Evolutionary conservation across 225 moss, liverwort and hornwort species (phyloP).

Genomic region (Anthoceros angustus): DNA sequence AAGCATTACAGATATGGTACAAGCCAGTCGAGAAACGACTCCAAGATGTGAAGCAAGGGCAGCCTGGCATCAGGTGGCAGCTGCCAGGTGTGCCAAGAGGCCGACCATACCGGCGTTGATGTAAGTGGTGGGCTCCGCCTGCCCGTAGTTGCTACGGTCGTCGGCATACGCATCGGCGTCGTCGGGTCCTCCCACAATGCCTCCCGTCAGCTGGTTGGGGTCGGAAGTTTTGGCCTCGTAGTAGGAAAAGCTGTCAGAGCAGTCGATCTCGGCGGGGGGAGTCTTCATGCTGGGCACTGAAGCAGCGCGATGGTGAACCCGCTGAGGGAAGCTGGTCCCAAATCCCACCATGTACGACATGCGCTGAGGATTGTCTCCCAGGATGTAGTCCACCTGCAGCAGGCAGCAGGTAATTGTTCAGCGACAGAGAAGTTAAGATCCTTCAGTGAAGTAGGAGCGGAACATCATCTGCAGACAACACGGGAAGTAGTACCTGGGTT

Average conservation of each 20-base stretch:
- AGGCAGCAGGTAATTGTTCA: neutral
- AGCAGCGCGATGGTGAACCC: slow-evolving; percentile 64
- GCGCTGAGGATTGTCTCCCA: slow-evolving; percentile 58
- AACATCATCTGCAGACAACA: neutral
- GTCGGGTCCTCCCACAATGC: slow-evolving; percentile 68
- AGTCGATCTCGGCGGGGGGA: slow-evolving; percentile 16
- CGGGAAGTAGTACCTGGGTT: slow-evolving; percentile 19
- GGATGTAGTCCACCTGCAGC: slow-evolving; percentile 51
- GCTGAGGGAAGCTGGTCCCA: slow-evolving; percentile 45
- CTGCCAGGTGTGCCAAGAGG: slow-evolving; percentile 47
- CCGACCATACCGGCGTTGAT: slow-evolving; percentile 75
- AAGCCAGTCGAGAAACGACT: no score
- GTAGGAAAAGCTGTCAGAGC: slow-evolving; percentile 39
- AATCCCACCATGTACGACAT: slow-evolving; percentile 49
- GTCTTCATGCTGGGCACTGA: slow-evolving; percentile 25
- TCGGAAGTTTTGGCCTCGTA: slow-evolving; percentile 43
- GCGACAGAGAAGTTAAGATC: neutral
- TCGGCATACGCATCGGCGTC: slow-evolving; percentile 35
- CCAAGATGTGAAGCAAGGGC: no score
- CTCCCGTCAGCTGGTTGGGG: slow-evolving; percentile 59
- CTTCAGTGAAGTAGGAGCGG: neutral
- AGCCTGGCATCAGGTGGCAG: no score
- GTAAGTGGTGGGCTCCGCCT: slow-evolving; percentile 66
- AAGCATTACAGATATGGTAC: no score
- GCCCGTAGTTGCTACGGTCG: slow-evolving; percentile 32